Evolutionary conservation across 2,329 filamentous ascomycete genomes (phyloP), one percentile per base, ranked within the genome.

Genomic region (Penicillium sclerotigenum): DNA sequence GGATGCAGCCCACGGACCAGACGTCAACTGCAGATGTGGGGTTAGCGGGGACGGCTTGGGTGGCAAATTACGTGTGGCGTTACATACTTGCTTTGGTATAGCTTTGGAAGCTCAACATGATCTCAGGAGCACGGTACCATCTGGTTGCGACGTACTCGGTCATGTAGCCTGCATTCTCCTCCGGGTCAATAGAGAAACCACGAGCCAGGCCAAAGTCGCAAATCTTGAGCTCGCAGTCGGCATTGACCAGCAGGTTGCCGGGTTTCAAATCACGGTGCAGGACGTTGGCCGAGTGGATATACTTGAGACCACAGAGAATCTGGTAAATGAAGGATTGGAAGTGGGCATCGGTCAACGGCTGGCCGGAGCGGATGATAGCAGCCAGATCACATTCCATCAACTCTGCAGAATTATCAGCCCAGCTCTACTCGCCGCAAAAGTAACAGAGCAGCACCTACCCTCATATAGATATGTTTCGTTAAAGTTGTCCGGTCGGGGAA

Each of bases 281-380:
- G 50, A 99, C 94, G 70, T 97, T 97, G 66, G 94, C 94, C 22
- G 93, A 97, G 81, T 99, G 94, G 64, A 99, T 97, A 77, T 97
- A 99, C 81, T 99, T 99, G 67, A 99, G 83, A 62, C 94, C 94
- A 74, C 94, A 97, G 6, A 99, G 88, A 65, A 99, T 99, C 82
- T 99, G 94, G 81, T 99, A 99, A 79, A 99, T 97, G 80, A 99
- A 99, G 50, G 94, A 97, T 78, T 99, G 94, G 81, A 99, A 99
- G 77, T 99, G 94, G 53, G 94, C 94, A 73, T 99, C 94, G 71
- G 94, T 99, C 73, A 99, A 82, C 46, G 94, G 92, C 75, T 99
- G 94, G 60, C 94, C 94, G 40, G 93, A 97, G 65, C 94, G 87
- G 69, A 99, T 97, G 74, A 99, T 99, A 64, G 94, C 94, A 31